Evolutionary conservation across 352 stramenopile species (phyloP).

Genomic region (Pythium monospermum): DNA sequence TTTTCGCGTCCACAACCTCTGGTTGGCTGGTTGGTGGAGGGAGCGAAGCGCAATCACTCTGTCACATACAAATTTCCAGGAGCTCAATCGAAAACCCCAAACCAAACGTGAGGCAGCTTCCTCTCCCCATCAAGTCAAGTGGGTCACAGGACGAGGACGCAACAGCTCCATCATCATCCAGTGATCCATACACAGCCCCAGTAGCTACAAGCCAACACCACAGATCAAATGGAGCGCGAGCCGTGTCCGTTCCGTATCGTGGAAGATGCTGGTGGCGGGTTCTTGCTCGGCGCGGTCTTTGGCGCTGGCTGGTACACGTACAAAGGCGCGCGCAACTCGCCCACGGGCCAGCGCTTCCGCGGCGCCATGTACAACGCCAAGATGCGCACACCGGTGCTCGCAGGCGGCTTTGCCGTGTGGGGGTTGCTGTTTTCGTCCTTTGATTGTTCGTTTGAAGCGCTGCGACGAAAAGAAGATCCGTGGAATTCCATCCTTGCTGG

Average conservation of each 20-base stretch:
- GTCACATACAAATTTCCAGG: neutral
- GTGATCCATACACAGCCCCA: neutral
- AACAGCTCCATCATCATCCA: neutral
- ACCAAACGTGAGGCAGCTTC: no score
- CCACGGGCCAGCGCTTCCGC: conserved; percentile 86
- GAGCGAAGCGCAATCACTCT: conserved; percentile 19
- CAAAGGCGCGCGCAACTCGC: conserved; percentile 93
- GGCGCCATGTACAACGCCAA: conserved; percentile 93
- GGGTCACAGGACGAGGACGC: no score
- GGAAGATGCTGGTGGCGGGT: conserved; percentile 97
- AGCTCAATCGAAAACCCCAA: conserved; percentile 1
- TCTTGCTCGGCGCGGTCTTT: conserved; percentile 94
- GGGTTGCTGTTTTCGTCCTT: conserved; percentile 97
- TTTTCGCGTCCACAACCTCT: neutral
- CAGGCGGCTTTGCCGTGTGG: conserved; percentile 94
- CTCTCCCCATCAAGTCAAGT: no score
- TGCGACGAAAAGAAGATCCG: conserved; percentile 98
- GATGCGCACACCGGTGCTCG: conserved; percentile 92
- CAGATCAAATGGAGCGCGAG: conserved; percentile 78
- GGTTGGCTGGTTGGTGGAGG: conserved; percentile 21
- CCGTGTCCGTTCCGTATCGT: conserved; percentile 98
- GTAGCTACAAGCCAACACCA: conserved; percentile 1
- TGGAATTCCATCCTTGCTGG: conserved; percentile 99
- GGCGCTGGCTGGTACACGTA: conserved; percentile 96
- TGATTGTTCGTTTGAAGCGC: conserved; percentile 95